Conservation (phyloP, 345 rosid species). For the Noccaea bulbosa region DNA sequence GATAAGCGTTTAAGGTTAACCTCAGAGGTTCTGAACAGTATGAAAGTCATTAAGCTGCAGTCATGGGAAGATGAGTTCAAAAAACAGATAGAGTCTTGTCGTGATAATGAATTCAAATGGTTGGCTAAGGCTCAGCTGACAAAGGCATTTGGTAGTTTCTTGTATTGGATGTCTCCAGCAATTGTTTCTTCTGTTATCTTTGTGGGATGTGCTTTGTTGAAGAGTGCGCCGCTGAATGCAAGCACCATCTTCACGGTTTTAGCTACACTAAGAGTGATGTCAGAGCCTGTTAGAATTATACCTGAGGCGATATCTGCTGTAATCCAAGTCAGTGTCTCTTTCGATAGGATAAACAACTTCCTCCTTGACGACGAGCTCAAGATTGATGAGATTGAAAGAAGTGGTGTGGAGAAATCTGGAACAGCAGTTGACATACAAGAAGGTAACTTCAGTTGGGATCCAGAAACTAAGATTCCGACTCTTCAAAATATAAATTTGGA, state of each 20-base stretch:
- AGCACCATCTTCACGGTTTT: constrained; percentile 77
- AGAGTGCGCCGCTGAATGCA: constrained; percentile 69
- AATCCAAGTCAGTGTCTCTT: constrained; percentile 77
- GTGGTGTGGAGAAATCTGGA: constrained; percentile 32
- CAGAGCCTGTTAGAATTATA: constrained; percentile 67
- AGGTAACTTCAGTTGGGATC: constrained; percentile 77
- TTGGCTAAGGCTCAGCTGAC: constrained; percentile 56
- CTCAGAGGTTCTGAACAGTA: constrained; percentile 68
- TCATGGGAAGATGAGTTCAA: constrained; percentile 85
- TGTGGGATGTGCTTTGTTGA: constrained; percentile 58
- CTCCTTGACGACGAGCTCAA: constrained; percentile 68
- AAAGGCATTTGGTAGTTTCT: constrained; percentile 51
- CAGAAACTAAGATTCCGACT: constrained; percentile 50
- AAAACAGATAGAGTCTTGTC: constrained; percentile 54
- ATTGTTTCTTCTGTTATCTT: constrained; percentile 67
- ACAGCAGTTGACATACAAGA: constrained; percentile 51
- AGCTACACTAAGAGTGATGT: constrained; percentile 66
- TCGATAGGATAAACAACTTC: constrained; percentile 59
- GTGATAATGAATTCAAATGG: constrained; percentile 71
- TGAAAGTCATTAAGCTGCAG: constrained; percentile 80
- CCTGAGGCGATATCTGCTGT: constrained; percentile 74
- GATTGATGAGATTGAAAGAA: constrained; percentile 42
- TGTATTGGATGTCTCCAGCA: constrained; percentile 82
- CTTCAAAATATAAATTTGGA: constrained; percentile 53
- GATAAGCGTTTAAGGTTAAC: constrained; percentile 68